Base-by-base conservation (phyloP, 257 asterid genomes). In the Nicotiana benthamiana region DNA sequence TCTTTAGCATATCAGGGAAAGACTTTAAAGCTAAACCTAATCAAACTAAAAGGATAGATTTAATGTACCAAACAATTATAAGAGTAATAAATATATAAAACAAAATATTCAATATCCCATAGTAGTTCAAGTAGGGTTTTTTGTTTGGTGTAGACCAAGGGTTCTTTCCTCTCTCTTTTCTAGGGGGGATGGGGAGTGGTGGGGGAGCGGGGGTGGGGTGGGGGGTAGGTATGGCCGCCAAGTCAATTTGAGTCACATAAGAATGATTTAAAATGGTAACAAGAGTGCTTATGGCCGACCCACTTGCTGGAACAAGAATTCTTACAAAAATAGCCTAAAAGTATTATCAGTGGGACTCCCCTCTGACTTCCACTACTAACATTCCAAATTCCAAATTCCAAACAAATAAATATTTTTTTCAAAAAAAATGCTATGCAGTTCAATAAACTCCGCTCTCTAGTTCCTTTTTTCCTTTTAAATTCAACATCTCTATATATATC, bases 261-360 rank as follows among this genome's bases (percentile, higher is more conserved):
- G 16, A 74, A 74, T 74, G 24, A 26, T 56, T 56, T 56, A 0
- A 18, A 56, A 56, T 56, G 40, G 78, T 48, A 48, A 24, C 15
- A 74, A 24, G 15, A 24, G 22, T 68, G 32, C 12, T 68, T 68
- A 40, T 40, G 77, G 32, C 57, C 77, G 34, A 68, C 26, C 61
- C 61, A 74, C 78, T 74, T 46, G 40, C 43, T 6, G 56, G 77
- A 22, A 72, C 40, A 74, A 48, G 61, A 74, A 74, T 48, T 76
- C 68, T 83, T 77, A 79, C 40, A 83, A 81, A 81, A 66, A 87
- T 82, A 84, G 83, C 85, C 89, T 80, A 85, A 83, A 87, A 81
- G 88, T 43, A 76, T 65, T 51, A 84, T 76, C 64, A 80, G 85
- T 70, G 81, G 81, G 87, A 70, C 70, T 52, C 61, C 75, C 83